Conservation (phyloP, 352 stramenopile genomes). For the Phytophthora pinifolia region DNA sequence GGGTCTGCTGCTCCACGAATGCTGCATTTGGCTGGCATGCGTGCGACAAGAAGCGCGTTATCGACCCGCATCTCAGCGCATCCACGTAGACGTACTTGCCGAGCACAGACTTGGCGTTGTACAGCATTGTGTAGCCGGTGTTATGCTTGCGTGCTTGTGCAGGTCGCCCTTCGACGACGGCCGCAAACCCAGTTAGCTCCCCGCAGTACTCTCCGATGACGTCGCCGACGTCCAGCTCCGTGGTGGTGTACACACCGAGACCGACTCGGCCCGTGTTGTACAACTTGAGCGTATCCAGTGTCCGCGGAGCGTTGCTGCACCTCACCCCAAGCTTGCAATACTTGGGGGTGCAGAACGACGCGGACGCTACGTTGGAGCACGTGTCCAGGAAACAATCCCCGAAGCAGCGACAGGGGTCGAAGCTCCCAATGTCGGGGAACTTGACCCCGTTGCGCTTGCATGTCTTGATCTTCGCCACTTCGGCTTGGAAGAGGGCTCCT, state of each 20-base stretch:
- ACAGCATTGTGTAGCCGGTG: too few relatives aligned
- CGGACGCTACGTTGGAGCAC: background rate
- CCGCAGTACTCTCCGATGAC: conserved; percentile 6
- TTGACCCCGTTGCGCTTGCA: background rate
- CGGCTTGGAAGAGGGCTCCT: background rate
- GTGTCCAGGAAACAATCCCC: conserved; percentile 6
- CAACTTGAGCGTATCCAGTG: background rate
- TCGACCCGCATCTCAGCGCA: too few relatives aligned
- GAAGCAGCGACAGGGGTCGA: background rate
- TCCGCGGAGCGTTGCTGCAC: background rate
- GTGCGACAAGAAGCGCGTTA: too few relatives aligned
- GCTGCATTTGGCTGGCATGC: too few relatives aligned
- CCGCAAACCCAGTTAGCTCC: background rate
- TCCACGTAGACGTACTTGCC: too few relatives aligned
- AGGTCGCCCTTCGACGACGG: background rate
- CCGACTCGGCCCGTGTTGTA: background rate
- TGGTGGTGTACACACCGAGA: conserved; percentile 4
- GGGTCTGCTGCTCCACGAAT: too few relatives aligned
- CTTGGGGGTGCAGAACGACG: background rate
- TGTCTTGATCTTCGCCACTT: background rate
- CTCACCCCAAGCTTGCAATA: background rate
- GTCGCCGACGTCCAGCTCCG: conserved; percentile 4
- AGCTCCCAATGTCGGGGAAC: background rate
- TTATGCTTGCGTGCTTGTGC: too few relatives aligned
- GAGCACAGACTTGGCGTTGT: too few relatives aligned